These are phyloP conservation scores for Cicer yamashitae DNA, from an alignment of 306 rosid genomes.

Conservation along the genomic window DNA sequence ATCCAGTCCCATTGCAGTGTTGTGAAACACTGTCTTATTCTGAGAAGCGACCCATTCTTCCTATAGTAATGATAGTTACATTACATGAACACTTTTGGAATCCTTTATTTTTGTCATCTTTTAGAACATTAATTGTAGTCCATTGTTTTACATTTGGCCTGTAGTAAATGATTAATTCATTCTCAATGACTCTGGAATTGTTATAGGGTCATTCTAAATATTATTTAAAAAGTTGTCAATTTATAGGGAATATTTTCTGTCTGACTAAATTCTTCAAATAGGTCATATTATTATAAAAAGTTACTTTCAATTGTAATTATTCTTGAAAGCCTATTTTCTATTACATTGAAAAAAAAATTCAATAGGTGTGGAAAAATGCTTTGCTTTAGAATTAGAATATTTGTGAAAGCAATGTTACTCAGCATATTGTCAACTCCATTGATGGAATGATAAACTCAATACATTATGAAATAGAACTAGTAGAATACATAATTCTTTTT, in stretches of 20 bases:
- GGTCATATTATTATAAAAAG: neutral
- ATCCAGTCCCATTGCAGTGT: neutral
- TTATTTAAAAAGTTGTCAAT: conserved; percentile 20
- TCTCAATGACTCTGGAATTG: conserved; percentile 23
- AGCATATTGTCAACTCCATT: conserved; percentile 15
- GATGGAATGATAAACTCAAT: conserved; percentile 26
- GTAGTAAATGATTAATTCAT: neutral
- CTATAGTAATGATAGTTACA: conserved; percentile 24
- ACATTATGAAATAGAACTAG: neutral
- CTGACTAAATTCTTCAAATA: neutral
- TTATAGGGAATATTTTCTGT: conserved; percentile 15
- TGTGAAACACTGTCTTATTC: neutral
- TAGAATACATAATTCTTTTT: conserved; percentile 29
- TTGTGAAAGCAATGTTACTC: conserved; percentile 28
- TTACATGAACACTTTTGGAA: conserved; percentile 7
- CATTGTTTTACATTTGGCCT: conserved; percentile 28
- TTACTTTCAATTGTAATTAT: conserved; percentile 21
- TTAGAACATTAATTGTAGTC: conserved; percentile 18
- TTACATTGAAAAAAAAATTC: neutral
- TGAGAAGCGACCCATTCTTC: conserved; percentile 24
- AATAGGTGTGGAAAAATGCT: neutral
- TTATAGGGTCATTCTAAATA: conserved; percentile 32
- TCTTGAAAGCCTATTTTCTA: conserved; percentile 16
- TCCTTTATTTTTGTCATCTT: conserved; percentile 1
- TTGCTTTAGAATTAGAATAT: neutral